Conservation (phyloP, 2,329 filamentous ascomycete species). For the Aspergillus sp. region DNA sequence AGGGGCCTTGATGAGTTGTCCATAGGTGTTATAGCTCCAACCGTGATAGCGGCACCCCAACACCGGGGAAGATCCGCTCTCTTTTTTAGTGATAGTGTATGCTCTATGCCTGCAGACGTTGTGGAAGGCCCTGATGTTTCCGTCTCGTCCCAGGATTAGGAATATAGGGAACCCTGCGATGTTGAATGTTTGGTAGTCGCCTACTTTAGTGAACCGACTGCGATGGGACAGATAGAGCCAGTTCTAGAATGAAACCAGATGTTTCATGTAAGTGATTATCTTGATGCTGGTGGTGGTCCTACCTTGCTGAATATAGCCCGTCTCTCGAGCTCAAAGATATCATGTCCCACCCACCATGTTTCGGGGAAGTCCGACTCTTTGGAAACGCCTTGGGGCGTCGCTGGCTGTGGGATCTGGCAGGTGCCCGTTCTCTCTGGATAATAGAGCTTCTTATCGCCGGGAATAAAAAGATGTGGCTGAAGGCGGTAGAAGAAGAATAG, state of each 20-base stretch:
- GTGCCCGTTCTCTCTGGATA: neutral
- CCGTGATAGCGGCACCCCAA: constrained; percentile 62
- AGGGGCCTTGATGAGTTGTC: constrained; percentile 59
- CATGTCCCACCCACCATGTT: constrained; percentile 37
- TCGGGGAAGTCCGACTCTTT: constrained; percentile 43
- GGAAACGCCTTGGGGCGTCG: constrained; percentile 18
- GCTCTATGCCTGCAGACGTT: constrained; percentile 63
- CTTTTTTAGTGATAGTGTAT: constrained; percentile 55
- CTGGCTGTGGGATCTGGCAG: neutral
- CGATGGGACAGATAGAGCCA: constrained; percentile 39
- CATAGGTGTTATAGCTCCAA: constrained; percentile 60
- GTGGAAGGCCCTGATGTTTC: constrained; percentile 58
- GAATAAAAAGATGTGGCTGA: neutral
- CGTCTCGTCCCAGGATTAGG: constrained; percentile 50
- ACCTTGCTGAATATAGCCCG: constrained; percentile 51
- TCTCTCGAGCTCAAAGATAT: constrained; percentile 48
- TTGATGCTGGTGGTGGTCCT: constrained; percentile 6
- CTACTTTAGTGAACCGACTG: constrained; percentile 49
- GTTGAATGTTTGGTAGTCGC: constrained; percentile 57
- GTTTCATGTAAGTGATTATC: neutral
- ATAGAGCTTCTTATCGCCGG: neutral
- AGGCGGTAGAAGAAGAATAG: constrained; percentile 12
- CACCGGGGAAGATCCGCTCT: constrained; percentile 50
- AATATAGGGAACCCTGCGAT: constrained; percentile 58
- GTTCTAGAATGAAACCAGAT: constrained; percentile 16